Base-by-base conservation (phyloP, 192 early-diverging fungal species). In the Podila horticola region DNA sequence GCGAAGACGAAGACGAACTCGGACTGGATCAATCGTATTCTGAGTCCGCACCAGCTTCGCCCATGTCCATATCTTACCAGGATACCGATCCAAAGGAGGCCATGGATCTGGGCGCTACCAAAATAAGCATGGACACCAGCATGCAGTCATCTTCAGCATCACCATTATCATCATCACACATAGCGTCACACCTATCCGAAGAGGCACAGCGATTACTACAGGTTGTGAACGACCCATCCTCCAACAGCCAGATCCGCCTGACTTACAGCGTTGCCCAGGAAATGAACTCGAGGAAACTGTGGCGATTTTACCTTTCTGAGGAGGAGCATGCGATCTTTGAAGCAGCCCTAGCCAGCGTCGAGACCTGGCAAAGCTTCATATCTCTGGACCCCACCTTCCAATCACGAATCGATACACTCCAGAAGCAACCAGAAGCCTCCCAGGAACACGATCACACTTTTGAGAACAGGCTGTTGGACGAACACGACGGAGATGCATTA, bases 331-430 rank as follows among this genome's bases (percentile, higher is more conserved):
- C 55, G 19, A 66, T 74, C 58, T 86, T 86, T 62, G 69, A 83
- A 41, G 62, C 70, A 11, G 84, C 84, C 8, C 62, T 86, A 20
- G 60, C 72, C n/a, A 73, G 45, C 51, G 20, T 81, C 4, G 72
- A 83, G 5, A 73, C 68, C 19, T 86, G 84, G 84, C 67, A 64
- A 24, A 71, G 67, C 66, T 85, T 85, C 30, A 85, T 85, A 36
- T 79, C 79, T 26, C 79, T 79, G 19, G 71, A 75, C 57, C 60
- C 34, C 74, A 62, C 66, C 4, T 70, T 75, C 30, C 57, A 58
- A 19, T 50, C 52, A 17, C 64, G 61, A 31, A 59, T 71, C 50
- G 58, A 82, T 36, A 50, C 62, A 31, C 60, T 65, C 26, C 67
- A 64, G 29, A 61, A 41, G 7, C 66, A 41, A 6, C 66, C 68